Evolutionary conservation across 805 yeast genomes (phyloP).

Genomic region (Candida verbasci): DNA sequence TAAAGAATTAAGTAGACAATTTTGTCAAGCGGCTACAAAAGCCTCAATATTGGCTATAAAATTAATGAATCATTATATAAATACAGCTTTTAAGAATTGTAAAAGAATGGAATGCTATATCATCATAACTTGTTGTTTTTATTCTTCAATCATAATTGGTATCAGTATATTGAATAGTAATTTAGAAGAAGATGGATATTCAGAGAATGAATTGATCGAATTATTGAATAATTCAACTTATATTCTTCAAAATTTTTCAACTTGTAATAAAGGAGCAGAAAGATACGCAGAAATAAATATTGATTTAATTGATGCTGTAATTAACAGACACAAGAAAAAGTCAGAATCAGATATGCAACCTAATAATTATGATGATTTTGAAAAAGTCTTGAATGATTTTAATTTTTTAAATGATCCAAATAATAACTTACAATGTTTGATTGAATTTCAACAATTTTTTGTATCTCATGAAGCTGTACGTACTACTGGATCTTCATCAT

Average conservation of each 20-base stretch:
- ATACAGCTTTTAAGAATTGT: conserved; percentile 8
- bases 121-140: conserved; percentile 13
- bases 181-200: conserved; percentile 10
- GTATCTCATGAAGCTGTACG: conserved; percentile 14
- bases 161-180: conserved; percentile 8
- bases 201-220: conserved; percentile 9
- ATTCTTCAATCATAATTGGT: conserved; percentile 11
- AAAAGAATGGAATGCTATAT: conserved; percentile 13
- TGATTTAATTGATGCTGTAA: conserved; percentile 10
- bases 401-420: conserved; percentile 13
- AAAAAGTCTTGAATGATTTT: conserved; percentile 9
- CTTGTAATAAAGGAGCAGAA: conserved; percentile 10
- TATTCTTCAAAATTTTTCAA: conserved; percentile 10
- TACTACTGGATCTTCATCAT: conserved; percentile 5
- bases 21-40: conserved; percentile 13
- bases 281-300: conserved; percentile 9
- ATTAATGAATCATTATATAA: conserved; percentile 13
- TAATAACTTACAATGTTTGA: conserved; percentile 11
- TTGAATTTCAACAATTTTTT: conserved; percentile 17
- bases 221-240: conserved; percentile 8
- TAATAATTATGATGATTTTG: conserved; percentile 4
- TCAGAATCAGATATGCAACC: too few species aligned
- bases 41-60: conserved; percentile 14
- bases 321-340: too few species aligned
- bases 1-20: conserved; percentile 9